Percentiles rank a stretch among this genome's conserved stretches.
phyloP scores from a whole-genome alignment of 768 basidiomycete species.

The Agaricus blazei region DNA sequence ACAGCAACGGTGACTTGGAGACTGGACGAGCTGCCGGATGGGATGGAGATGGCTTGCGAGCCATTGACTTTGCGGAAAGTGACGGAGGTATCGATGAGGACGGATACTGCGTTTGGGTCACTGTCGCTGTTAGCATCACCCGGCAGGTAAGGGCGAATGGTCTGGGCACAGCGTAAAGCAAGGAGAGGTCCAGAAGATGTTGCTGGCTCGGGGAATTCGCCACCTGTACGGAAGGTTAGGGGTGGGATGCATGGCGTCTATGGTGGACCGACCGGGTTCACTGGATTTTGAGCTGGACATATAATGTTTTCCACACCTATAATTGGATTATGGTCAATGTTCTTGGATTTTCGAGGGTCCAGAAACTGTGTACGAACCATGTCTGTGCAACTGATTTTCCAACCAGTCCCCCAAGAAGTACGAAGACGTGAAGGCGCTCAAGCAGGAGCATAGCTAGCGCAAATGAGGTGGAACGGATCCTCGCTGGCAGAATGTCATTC shows the following conservation, averaged over 20 bases:
- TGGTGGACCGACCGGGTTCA: slow-evolving; percentile 6
- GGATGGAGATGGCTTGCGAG: slow-evolving; percentile 35
- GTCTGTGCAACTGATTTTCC: slow-evolving; percentile 1
- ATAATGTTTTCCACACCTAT: slow-evolving; percentile 14
- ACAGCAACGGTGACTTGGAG: slow-evolving; percentile 41
- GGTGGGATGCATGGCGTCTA: neutral
- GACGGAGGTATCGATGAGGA: slow-evolving; percentile 51
- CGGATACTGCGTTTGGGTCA: slow-evolving; percentile 28
- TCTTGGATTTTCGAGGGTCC: neutral
- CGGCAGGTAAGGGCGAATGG: slow-evolving; percentile 54
- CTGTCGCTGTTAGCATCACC: slow-evolving; percentile 33
- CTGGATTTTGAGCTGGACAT: slow-evolving; percentile 1
- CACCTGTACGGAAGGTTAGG: slow-evolving; percentile 31
- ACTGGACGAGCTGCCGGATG: slow-evolving; percentile 15
- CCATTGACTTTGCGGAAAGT: slow-evolving; percentile 42
- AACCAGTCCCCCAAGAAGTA: neutral
- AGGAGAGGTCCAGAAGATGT: slow-evolving; percentile 32
- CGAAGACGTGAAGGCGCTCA: neutral
- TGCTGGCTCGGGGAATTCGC: slow-evolving; percentile 13
- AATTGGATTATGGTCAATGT: neutral
- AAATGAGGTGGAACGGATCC: neutral
- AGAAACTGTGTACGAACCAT: neutral
- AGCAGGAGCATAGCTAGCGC: slow-evolving; percentile 1
- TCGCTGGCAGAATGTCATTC: neutral
- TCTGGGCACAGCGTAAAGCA: slow-evolving; percentile 53